phyloP scores from a whole-genome alignment of 202 grass and related monocot species.

The Panicum hallii region DNA sequence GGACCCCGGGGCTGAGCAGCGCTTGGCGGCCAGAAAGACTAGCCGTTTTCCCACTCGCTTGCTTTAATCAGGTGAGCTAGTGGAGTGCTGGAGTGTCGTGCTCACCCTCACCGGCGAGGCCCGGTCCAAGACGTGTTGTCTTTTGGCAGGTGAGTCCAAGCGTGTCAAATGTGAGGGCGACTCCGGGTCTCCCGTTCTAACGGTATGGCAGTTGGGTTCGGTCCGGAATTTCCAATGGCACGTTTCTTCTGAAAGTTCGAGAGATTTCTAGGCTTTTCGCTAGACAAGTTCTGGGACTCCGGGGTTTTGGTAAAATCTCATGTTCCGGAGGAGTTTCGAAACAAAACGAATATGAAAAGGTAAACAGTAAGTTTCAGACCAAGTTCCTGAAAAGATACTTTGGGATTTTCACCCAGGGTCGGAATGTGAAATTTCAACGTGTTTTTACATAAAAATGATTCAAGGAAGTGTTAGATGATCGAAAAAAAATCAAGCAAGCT shows the following conservation, averaged over 20 bases:
- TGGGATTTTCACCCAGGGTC: background rate
- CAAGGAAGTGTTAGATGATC: no score
- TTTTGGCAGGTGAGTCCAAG: background rate
- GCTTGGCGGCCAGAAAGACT: background rate
- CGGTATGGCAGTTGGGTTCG: background rate
- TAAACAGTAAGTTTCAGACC: background rate
- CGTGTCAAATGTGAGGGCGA: background rate
- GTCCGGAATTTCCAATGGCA: background rate
- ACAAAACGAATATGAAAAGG: background rate
- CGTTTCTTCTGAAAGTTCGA: background rate
- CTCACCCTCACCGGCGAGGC: slow-evolving; percentile 34
- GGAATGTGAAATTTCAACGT: background rate
- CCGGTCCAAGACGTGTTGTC: background rate
- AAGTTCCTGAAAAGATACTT: background rate
- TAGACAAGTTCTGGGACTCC: background rate
- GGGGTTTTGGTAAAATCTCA: background rate
- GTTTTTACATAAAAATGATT: background rate
- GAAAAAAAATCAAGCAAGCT: background rate
- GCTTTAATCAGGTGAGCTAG: background rate
- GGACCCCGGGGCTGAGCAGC: background rate
- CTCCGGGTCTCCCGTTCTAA: background rate
- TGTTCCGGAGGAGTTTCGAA: background rate
- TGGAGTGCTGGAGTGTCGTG: background rate
- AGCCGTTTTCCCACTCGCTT: background rate
- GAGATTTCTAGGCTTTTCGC: background rate